Evolutionary conservation across 192 early-diverging fungal genomes (phyloP), one percentile per base, ranked within the genome.

Genomic region (Chytriomyces confervae): DNA sequence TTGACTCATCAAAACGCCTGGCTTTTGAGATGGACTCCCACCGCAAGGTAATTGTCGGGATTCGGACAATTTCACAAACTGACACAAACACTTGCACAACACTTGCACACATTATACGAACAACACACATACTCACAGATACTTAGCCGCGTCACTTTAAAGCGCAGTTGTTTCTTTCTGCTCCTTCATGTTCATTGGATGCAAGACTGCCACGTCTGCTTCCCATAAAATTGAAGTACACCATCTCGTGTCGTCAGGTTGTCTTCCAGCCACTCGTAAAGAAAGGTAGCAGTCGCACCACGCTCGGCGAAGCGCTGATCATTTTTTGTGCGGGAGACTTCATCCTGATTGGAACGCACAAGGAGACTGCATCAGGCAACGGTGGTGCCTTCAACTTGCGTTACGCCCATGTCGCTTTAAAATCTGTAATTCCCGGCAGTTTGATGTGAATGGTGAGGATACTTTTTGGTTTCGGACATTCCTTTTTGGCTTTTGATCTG

Each of bases 371-470:
- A 10, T 5, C 9, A 36, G 50, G 29, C 5, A 51, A 6, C 20
- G 13, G 24, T n/a, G n/a, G n/a, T n/a, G 51, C 18, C 18, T 53
- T 53, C 51, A 71, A 71, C 20, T 10, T 71, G 69, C 6, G 49
- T 5, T 71, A 71, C 44, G 50, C 53, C 24, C 69, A 46, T 13
- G 69, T 71, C 18, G 10, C 48, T 5, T 43, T 71, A n/a, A 24
- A 71, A 5, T 53, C 49, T 8, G 69, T 71, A 23, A 53, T 24
- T 20, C 49, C 69, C 9, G 20, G 18, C 8, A 18, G 51, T 53
- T 53, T 53, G 51, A 53, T 53, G 8, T 18, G 18, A 10, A 53
- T 53, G 51, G 51, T 53, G 51, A 53, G 51, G 51, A 10, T 53
- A 10, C n/a, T n/a, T n/a, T n/a, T n/a, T n/a, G n/a, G n/a, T n/a